These are phyloP conservation scores for Cornus controversa DNA, from an alignment of 148 eudicot species.

Conservation along the genomic window DNA sequence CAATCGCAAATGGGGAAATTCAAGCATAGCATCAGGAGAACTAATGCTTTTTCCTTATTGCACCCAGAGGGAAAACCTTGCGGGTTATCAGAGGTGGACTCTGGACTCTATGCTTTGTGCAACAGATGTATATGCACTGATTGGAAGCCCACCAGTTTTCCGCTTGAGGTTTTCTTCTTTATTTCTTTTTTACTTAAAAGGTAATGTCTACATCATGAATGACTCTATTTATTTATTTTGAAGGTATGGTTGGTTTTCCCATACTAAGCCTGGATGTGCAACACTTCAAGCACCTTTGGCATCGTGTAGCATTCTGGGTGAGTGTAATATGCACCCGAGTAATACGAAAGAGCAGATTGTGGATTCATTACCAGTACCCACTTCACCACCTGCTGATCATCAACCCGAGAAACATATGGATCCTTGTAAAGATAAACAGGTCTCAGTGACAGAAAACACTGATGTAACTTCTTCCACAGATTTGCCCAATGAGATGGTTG, in stretches of 20 bases:
- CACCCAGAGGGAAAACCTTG: conserved; percentile 59
- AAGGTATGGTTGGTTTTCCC: conserved; percentile 91
- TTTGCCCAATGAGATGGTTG: conserved; percentile 23
- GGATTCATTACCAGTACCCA: conserved; percentile 20
- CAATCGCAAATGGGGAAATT: conserved; percentile 91
- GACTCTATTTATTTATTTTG: conserved; percentile 8
- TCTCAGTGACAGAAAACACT: conserved; percentile 20
- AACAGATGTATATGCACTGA: conserved; percentile 69
- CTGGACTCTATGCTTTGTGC: conserved; percentile 72
- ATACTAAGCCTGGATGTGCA: conserved; percentile 41
- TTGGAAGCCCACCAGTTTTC: conserved; percentile 83
- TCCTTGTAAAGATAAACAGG: conserved; percentile 29
- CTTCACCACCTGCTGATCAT: conserved; percentile 18
- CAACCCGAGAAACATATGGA: conserved; percentile 27
- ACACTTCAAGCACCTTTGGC: conserved; percentile 33
- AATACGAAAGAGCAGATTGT: conserved; percentile 16
- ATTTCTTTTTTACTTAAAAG: conserved; percentile 6
- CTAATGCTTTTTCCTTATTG: conserved; percentile 74
- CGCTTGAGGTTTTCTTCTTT: conserved; percentile 66
- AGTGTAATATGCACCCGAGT: conserved; percentile 22
- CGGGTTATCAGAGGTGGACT: conserved; percentile 66
- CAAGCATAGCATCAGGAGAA: conserved; percentile 65
- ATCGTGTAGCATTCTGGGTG: conserved; percentile 16
- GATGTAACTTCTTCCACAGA: conserved; percentile 23
- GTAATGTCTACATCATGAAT: neutral